Evolutionary conservation across 257 asterid genomes (phyloP), one percentile per base, ranked within the genome.

Genomic region (Primulina huaijiensis): DNA sequence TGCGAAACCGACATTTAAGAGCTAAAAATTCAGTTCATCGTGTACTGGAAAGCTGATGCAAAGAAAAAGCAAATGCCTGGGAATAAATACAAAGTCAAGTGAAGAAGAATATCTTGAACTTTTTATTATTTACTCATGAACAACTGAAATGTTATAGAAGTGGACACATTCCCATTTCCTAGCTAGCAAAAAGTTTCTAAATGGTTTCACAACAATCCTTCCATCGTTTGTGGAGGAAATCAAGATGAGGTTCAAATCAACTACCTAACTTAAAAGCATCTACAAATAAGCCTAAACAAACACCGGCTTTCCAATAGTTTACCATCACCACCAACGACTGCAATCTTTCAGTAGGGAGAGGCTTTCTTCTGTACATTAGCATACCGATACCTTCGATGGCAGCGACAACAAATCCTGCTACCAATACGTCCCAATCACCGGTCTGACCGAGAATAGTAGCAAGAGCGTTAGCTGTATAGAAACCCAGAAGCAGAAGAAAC

Each of bases 221-320:
- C 21, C n/a, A 20, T 9, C 34, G 23, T 30, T 55, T 34, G n/a
- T 19, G n/a, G 61, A 55, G 60, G 21, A 29, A 40, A 19, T 59
- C 55, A 31, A 60, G 33, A 19, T 1, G 29, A 19, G 27, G 30
- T 61, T 57, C 74, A 78, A 64, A 14, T 85, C 80, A 93, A 81
- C 97, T 93, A n/a, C 99, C 99, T 75, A 91, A 81, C 65, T 94
- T 94, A 78, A 94, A 94, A 37, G 99, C 97, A 76, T 94, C 97
- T 34, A 94, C 99, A 75, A 94, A 94, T n/a, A 94, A 85, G 57
- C 99, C 99, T 75, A 94, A 86, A 78, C 97, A 87, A 70, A 94
- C 90, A 73, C 99, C 97, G 2, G 97, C 97, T 85, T 94, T 94
- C 99, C 97, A 94, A 52, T 87, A 91, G 75, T 94, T 94, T 20